Conservation (phyloP, 2,329 filamentous ascomycete species). For the Apiospora rasikravindrae region DNA sequence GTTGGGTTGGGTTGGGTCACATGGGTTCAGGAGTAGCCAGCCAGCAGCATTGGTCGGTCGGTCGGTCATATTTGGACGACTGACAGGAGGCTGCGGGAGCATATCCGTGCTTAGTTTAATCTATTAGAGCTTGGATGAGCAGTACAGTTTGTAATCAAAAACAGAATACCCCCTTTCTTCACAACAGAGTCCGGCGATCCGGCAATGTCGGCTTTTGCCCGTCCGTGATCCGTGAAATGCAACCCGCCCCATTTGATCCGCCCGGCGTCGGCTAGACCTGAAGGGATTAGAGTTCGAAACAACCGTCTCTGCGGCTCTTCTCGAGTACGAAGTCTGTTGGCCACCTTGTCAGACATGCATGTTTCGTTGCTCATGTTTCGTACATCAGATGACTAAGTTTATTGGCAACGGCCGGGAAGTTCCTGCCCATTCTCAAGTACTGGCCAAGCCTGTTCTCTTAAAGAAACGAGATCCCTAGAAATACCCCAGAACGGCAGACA, state of each 20-base stretch:
- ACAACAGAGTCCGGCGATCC: not conserved
- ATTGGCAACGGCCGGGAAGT: not conserved
- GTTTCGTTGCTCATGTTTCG: slow-evolving; percentile 1
- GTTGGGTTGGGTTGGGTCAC: not conserved
- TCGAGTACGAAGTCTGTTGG: not conserved
- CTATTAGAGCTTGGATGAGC: slow-evolving; percentile 12
- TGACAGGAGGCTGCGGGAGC: not conserved
- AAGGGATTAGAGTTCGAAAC: slow-evolving; percentile 1
- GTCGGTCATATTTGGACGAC: not conserved
- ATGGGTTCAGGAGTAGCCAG: slow-evolving; percentile 10
- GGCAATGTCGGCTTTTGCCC: not conserved
- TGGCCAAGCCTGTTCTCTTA: not conserved
- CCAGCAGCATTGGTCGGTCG: not conserved
- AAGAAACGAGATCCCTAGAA: not conserved
- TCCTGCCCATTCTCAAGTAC: not conserved
- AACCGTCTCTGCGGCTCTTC: not conserved
- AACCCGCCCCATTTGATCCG: not conserved
- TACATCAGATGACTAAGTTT: not conserved
- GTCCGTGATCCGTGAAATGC: not conserved
- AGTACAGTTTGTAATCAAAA: slow-evolving; percentile 9
- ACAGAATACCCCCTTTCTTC: not conserved
- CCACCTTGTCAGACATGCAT: not conserved
- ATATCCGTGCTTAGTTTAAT: slow-evolving; percentile 2
- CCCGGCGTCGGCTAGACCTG: not conserved
- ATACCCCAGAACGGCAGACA: not conserved